A percentile compares a stretch with the other conserved stretches of the same genome.
phyloP scores from a whole-genome alignment of 495 filamentous ascomycete species.

The Xylaria castorea region DNA sequence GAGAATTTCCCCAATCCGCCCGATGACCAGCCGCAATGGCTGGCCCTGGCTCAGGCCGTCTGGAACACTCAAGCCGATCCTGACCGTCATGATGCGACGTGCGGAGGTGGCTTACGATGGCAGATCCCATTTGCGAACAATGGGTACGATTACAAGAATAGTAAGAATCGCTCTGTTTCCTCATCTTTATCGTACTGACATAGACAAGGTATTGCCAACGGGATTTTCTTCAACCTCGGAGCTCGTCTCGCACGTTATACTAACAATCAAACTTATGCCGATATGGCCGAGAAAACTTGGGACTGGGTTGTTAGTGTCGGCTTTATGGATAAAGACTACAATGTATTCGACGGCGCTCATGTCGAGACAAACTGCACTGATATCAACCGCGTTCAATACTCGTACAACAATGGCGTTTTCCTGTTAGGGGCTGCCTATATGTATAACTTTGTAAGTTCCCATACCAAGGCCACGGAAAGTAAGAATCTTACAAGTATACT shows the following conservation, averaged over 20 bases:
- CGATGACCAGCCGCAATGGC: constrained; percentile 68
- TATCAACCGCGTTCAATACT: constrained; percentile 69
- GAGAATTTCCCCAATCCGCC: constrained; percentile 70
- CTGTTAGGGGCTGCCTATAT: constrained; percentile 78
- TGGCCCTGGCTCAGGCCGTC: constrained; percentile 75
- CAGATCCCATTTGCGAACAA: constrained; percentile 76
- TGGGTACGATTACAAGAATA: constrained; percentile 88
- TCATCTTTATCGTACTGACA: constrained; percentile 22
- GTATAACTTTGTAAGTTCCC: constrained; percentile 68
- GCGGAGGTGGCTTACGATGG: constrained; percentile 77
- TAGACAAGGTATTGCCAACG: constrained; percentile 66
- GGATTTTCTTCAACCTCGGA: constrained; percentile 82
- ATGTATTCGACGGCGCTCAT: constrained; percentile 75
- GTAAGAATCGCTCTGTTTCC: constrained; percentile 53
- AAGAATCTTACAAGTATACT: constrained; percentile 12
- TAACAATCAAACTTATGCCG: constrained; percentile 76
- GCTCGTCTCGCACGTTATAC: constrained; percentile 79
- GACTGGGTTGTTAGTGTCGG: constrained; percentile 71
- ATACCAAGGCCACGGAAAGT: neutral
- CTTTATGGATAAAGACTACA: constrained; percentile 66
- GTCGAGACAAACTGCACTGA: constrained; percentile 66
- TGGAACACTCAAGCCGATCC: constrained; percentile 73
- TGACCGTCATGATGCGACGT: constrained; percentile 67
- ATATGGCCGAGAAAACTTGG: constrained; percentile 76
- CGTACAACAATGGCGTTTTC: constrained; percentile 76